Evolutionary conservation across 371 early-diverging fungal genomes (phyloP), one percentile per base, ranked within the genome.

Genomic region (Saksenaea oblongispora): DNA sequence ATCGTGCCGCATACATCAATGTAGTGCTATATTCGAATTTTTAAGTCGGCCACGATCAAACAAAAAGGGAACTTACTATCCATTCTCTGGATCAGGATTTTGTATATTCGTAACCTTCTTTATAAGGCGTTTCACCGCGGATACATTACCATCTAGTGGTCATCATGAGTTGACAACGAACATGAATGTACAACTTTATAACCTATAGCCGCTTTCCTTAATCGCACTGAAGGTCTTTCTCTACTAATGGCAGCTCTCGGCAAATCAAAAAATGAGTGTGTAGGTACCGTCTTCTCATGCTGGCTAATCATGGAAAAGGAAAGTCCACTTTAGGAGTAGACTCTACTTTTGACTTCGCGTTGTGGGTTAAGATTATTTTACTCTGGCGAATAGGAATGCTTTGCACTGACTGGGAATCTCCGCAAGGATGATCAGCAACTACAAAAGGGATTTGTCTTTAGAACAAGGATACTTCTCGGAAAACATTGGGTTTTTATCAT

Each of bases 1-100:
- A 65, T 42, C 66, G 47, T 36, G 83, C 68, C 24, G 83, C 83
- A 66, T 78, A 78, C 77, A 83, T 76, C 10, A 83, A 58, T 4
- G 80, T 76, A 15, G 83, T 83, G 39, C 83, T 82, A 61, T 31
- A 14, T 28, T 37, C 9, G 31, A 35, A 22, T 5, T 36, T 15
- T 31, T 26, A 41, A 34, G 31, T 44, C 37, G 15, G 22, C 11
- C 2, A 22, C 42, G 39, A 56, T n/a, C 2, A 18, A 18, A 11
- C 36, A 34, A 22, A 35, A 15, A 26, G 4, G 22, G 2, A 15
- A 59, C 70, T 36, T 76, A 78, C 80, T 72, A 75, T 60, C 82
- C 82, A 54, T 71, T 79, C 42, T 82, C 78, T 34, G 83, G 80
- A 36, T 83, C 83, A 24, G 78, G 76, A 31, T 80, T 79, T 36